phyloP scores from a whole-genome alignment of 2,329 filamentous ascomycete genomes.

The Meredithiella fracta region DNA sequence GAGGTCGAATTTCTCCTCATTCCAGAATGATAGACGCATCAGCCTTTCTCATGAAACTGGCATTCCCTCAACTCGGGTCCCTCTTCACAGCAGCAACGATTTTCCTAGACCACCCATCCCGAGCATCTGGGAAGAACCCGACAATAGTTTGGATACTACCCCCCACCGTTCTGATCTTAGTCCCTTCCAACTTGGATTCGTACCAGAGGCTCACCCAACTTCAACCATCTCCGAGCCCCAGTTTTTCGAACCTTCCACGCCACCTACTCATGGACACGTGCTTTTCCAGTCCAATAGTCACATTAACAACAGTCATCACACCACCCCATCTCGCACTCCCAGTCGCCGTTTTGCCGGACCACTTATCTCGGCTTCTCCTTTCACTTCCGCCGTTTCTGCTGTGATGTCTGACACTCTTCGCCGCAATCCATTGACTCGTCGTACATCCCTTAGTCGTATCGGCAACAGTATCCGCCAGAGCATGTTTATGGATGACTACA shows the following conservation, averaged over 20 bases:
- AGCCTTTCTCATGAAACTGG: constrained; percentile 23
- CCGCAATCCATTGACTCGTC: constrained; percentile 24
- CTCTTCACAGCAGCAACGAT: constrained; percentile 9
- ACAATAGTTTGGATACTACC: constrained; percentile 19
- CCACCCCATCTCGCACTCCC: constrained; percentile 19
- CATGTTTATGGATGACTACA: constrained; percentile 34
- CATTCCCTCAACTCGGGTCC: constrained; percentile 23
- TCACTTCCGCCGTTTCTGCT: constrained; percentile 41
- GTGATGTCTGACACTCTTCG: constrained; percentile 40
- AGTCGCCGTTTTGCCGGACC: constrained; percentile 28
- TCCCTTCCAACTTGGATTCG: constrained; percentile 15
- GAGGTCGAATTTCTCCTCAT: constrained; percentile 26
- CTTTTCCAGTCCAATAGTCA: constrained; percentile 1
- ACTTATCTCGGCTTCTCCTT: constrained; percentile 42
- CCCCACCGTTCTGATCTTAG: constrained; percentile 18
- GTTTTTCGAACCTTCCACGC: constrained; percentile 16
- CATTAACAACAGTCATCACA: constrained; percentile 17
- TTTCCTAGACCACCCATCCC: not conserved
- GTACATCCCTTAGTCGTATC: constrained; percentile 30
- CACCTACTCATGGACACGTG: constrained; percentile 2
- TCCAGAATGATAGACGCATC: constrained; percentile 21
- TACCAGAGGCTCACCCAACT: constrained; percentile 18
- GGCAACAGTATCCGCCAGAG: constrained; percentile 36
- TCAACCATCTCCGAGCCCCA: constrained; percentile 18
- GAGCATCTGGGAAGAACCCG: constrained; percentile 3